Conservation (phyloP, 805 yeast species). For the Limtongia smithiae region DNA sequence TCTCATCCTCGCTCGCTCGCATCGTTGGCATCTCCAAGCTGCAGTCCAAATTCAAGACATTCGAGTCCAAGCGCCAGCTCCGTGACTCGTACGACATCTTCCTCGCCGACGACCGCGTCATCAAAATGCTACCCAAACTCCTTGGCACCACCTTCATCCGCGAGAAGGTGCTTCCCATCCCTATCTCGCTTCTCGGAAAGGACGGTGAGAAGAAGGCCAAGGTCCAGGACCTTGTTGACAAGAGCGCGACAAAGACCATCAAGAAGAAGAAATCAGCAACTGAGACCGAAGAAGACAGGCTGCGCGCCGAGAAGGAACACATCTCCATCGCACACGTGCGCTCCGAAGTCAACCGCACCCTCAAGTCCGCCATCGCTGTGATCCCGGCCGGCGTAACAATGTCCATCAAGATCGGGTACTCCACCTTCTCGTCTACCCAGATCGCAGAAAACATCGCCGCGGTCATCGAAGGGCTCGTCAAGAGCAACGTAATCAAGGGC, state of each 20-base stretch:
- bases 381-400: constrained; percentile 73
- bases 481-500: constrained; percentile 30
- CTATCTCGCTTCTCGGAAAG: constrained; percentile 47
- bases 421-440: constrained; percentile 46
- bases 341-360: constrained; percentile 57
- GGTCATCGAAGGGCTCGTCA: constrained; percentile 41
- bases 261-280: constrained; percentile 17
- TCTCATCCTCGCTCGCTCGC: constrained; percentile 38
- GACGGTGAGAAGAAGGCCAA: constrained; percentile 5
- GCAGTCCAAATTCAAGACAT: constrained; percentile 82
- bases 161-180: constrained; percentile 62
- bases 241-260: constrained; percentile 13
- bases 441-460: constrained; percentile 59
- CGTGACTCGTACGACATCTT: constrained; percentile 66
- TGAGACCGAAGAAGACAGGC: constrained; percentile 16
- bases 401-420: constrained; percentile 59
- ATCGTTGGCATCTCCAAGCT: constrained; percentile 71
- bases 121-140: constrained; percentile 74
- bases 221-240: constrained; percentile 7
- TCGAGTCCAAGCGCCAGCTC: constrained; percentile 79
- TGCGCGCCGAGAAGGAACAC: constrained; percentile 36
- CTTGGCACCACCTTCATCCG: constrained; percentile 77
- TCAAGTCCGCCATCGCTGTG: constrained; percentile 56
- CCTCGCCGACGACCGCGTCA: constrained; percentile 76
- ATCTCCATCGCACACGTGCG: constrained; percentile 51